phyloP scores from a whole-genome alignment of 1,284 basidiomycete species.

The Farysia itapuensis region DNA sequence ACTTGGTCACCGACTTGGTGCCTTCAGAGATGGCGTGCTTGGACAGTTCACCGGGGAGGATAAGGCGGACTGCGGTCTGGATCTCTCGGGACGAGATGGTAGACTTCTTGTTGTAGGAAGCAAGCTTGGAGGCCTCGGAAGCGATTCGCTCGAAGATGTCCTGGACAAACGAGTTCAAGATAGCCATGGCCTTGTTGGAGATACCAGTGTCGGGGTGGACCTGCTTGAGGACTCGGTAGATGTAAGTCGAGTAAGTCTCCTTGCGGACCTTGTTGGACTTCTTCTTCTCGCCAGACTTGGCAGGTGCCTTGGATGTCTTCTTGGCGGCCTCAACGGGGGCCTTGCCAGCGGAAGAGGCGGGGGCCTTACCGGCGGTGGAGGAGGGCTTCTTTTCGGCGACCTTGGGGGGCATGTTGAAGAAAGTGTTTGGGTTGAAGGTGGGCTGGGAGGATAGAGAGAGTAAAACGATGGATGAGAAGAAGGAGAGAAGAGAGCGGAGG shows the following conservation, averaged over 20 bases:
- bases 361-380: conserved; percentile 66
- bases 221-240: conserved; percentile 67
- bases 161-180: conserved; percentile 61
- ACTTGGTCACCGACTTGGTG: conserved; percentile 69
- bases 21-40: conserved; percentile 84
- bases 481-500: conserved; percentile 14
- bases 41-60: conserved; percentile 68
- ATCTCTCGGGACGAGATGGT: conserved; percentile 61
- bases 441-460: not conserved
- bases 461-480: conserved; percentile 16
- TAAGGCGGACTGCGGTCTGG: conserved; percentile 59
- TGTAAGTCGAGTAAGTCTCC: conserved; percentile 63
- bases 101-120: conserved; percentile 60
- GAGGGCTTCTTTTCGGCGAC: conserved; percentile 64
- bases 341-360: conserved; percentile 63
- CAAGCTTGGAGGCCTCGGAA: conserved; percentile 60
- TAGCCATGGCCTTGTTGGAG: conserved; percentile 63
- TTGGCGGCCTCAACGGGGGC: conserved; percentile 67
- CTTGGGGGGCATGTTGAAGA: conserved; percentile 54
- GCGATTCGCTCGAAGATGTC: conserved; percentile 63
- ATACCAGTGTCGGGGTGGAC: conserved; percentile 63
- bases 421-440: conserved; percentile 7
- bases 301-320: conserved; percentile 62
- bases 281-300: conserved; percentile 67
- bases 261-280: conserved; percentile 68